Base-by-base conservation (phyloP, 345 rosid genomes). In the Hevea brasiliensis region DNA sequence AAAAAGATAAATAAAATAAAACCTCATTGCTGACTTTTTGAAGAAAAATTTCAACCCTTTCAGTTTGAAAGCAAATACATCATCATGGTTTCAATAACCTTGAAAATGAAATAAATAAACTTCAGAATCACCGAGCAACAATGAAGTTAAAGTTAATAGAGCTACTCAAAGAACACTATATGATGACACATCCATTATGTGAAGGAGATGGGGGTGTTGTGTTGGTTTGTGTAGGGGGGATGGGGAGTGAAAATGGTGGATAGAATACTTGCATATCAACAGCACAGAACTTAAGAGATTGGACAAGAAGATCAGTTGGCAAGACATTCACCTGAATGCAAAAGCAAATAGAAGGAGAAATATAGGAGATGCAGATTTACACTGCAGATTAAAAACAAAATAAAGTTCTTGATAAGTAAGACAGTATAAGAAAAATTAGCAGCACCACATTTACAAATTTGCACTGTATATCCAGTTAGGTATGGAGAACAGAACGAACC, bases 331-430 rank as follows among this genome's bases (percentile, higher is more conserved):
- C 99, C 97, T 96, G 94, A 96, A 96, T 67, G 98, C 98, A 89
- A 96, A 96, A 77, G 99, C 97, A 77, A 96, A 96, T 45, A 96
- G 73, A 67, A 96, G 91, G 76, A 96, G 99, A 84, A 93, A 96
- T 85, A 96, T 90, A 48, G 99, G 99, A 59, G 97, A 80, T 55
- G 98, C 99, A 70, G 99, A 95, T 90, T 95, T 95, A 86, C 99
- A 95, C 98, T 95, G 91, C 88, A 86, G 67, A 62, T 32, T 32
- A 8, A 71, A 27, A 65, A 48, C 44, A 59, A 29, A 67, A 14
- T 69, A 26, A 47, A 67, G 60, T n/a, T n/a, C 64, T 75, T 71
- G 67, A 55, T 65, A 76, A 76, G 73, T 64, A 41, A 69, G 60
- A 20, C 29, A 40, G 56, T 15, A 50, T 44, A 21, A 66, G 57